These are phyloP conservation scores for Phylloporus rhodoxanthus DNA, from an alignment of 768 basidiomycete species.

Conservation along the genomic window DNA sequence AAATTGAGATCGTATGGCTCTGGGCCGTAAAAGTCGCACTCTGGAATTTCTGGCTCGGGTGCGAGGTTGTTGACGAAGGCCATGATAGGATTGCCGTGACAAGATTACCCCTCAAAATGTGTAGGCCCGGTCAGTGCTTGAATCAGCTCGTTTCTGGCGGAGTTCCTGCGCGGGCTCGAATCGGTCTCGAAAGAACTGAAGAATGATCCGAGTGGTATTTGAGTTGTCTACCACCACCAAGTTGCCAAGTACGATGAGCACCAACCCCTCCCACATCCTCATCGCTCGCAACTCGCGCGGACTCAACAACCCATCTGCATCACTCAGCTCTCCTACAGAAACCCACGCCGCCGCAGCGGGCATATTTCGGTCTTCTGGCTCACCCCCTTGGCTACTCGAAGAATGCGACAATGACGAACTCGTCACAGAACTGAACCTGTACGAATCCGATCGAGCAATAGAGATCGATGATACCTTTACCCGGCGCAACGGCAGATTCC, in stretches of 20 bases:
- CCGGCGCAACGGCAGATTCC: slow-evolving; percentile 51
- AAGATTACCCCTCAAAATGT: too few species aligned
- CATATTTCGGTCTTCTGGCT: slow-evolving; percentile 75
- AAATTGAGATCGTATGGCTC: slow-evolving; percentile 18
- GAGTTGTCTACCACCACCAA: not conserved
- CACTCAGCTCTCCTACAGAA: slow-evolving; percentile 80
- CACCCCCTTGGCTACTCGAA: slow-evolving; percentile 75
- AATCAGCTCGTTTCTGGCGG: too few species aligned
- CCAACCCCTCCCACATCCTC: slow-evolving; percentile 79
- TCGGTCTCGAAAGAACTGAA: too few species aligned
- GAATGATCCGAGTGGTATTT: too few species aligned
- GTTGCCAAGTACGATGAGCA: slow-evolving; percentile 15
- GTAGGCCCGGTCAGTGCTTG: too few species aligned
- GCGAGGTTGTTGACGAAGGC: slow-evolving; percentile 17
- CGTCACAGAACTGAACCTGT: slow-evolving; percentile 61
- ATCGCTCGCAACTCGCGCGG: slow-evolving; percentile 83
- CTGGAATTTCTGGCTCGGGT: slow-evolving; percentile 7
- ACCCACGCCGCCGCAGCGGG: slow-evolving; percentile 85
- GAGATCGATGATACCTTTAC: slow-evolving; percentile 80
- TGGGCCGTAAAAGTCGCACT: slow-evolving; percentile 17
- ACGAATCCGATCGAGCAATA: slow-evolving; percentile 64
- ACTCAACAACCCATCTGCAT: slow-evolving; percentile 66
- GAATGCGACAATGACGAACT: slow-evolving; percentile 67
- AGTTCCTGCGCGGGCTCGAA: too few species aligned
- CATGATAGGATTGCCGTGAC: slow-evolving; percentile 4